Base-by-base conservation (phyloP, 176 grass and related monocot genomes). In the Aegilops tauschii region DNA sequence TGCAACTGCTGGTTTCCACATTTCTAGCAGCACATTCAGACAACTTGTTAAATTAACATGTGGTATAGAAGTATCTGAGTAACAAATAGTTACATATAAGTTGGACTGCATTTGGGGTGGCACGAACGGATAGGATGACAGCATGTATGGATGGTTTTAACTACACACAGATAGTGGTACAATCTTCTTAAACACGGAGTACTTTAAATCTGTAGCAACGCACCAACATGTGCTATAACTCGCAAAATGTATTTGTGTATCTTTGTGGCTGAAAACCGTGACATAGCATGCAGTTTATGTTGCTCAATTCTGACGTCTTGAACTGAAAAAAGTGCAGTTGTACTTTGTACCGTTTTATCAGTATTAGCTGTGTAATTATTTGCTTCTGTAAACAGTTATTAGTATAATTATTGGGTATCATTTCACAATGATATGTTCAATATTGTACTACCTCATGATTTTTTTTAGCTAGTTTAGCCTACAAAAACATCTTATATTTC, bases 21-120 rank as follows among this genome's bases (percentile, higher is more conserved):
- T 52, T 65, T 28, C 63, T 63, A 70, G 52, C 82, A 70, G 30
- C 31, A 85, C 45, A 76, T 74, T 76, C 37, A 45, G 35, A 89
- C 29, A 39, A 86, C 68, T 54, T 81, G 20, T 44, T 61, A 61
- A 61, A 61, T 75, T 37, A 82, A 31, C 29, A 52, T 30, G 30
- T 65, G 30, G 31, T 86, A 13, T 50, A 37, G 27, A 63, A 73
- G 36, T 63, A 2, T 59, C 36, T 65, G 59, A 50, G 61, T 17
- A 50, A 72, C 65, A 66, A 61, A 42, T 61, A 40, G 20, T 21
- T 42, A 61, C 9, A 75, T 50, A n/a, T 32, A 34, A 76, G n/a
- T 21, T 59, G 56, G 8, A 59, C 56, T 59, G 7, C 18, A 59
- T 59, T 21, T 7, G 7, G 18, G 56, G 6, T 73, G 12, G 13